phyloP scores from a whole-genome alignment of 441 rosid species.

The Metrosideros polymorpha region DNA sequence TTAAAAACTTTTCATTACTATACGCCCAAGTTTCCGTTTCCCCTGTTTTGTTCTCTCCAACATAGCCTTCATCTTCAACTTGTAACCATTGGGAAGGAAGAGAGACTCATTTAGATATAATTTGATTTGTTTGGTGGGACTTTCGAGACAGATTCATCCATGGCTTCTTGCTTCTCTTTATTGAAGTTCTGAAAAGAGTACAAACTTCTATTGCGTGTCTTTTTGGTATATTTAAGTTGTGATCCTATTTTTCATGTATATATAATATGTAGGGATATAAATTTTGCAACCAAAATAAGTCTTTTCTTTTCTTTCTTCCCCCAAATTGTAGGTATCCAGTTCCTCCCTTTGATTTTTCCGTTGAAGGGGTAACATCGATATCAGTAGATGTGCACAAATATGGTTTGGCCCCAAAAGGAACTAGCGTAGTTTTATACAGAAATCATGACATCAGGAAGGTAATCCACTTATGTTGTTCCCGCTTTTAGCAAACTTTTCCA shows the following conservation, averaged over 20 bases:
- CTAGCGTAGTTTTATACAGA: constrained; percentile 87
- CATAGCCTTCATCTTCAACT: not conserved
- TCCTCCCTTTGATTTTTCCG: constrained; percentile 85
- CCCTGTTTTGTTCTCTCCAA: not conserved
- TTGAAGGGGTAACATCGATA: constrained; percentile 84
- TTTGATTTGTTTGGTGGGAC: not conserved
- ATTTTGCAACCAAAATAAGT: not conserved
- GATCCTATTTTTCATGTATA: not conserved
- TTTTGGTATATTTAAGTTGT: not conserved
- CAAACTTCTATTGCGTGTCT: not conserved
- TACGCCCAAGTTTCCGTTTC: not conserved
- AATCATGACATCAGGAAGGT: constrained; percentile 97
- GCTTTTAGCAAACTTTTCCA: not conserved
- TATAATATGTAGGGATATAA: not conserved
- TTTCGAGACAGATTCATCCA: not conserved
- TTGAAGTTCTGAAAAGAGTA: not conserved
- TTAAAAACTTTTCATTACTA: not conserved
- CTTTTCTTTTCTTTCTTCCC: not conserved
- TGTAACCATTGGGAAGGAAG: not conserved
- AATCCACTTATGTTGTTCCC: not conserved
- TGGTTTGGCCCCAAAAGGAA: constrained; percentile 97
- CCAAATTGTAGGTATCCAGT: constrained; percentile 45
- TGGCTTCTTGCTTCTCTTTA: not conserved
- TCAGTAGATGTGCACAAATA: constrained; percentile 93
- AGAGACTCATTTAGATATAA: not conserved